Evolutionary conservation across 805 yeast species (phyloP).

Genomic region (Yarrowia sp.): DNA sequence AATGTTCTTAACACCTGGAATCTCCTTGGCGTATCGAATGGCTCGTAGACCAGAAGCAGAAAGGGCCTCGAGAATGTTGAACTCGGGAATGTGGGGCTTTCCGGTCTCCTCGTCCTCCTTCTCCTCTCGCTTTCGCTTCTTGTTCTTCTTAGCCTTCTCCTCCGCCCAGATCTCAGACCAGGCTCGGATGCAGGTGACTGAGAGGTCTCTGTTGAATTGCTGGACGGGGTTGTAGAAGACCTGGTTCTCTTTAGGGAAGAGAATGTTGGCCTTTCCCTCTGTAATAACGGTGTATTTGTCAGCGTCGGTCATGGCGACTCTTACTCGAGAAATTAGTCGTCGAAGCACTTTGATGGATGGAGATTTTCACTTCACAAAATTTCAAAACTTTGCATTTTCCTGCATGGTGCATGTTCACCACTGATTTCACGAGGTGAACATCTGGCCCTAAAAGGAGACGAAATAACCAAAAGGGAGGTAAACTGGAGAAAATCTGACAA

Average conservation of each 20-base stretch:
- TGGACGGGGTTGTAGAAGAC: slow-evolving; percentile 97
- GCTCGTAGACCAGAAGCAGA: slow-evolving; percentile 96
- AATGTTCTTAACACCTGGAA: slow-evolving; percentile 67
- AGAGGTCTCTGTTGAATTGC: slow-evolving; percentile 91
- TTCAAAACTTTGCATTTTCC: slow-evolving; percentile 15
- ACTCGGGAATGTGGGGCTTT: slow-evolving; percentile 49
- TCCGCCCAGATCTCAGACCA: slow-evolving; percentile 66
- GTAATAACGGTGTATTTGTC: slow-evolving; percentile 32
- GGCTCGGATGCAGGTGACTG: slow-evolving; percentile 79
- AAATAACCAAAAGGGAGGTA: too few species aligned
- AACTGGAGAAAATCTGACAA: too few species aligned
- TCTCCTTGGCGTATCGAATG: slow-evolving; percentile 86
- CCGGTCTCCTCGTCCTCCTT: slow-evolving; percentile 8
- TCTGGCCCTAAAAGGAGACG: neutral
- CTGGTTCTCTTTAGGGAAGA: slow-evolving; percentile 73
- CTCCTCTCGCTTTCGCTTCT: slow-evolving; percentile 28
- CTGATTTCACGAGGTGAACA: neutral
- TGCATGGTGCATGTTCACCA: slow-evolving; percentile 1
- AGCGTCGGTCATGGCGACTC: slow-evolving; percentile 20
- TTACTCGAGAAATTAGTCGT: slow-evolving; percentile 14
- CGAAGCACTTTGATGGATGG: slow-evolving; percentile 11
- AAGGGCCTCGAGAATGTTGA: slow-evolving; percentile 71
- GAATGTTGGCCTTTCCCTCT: slow-evolving; percentile 83
- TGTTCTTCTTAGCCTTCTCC: slow-evolving; percentile 34
- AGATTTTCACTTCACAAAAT: slow-evolving; percentile 2